phyloP scores from a whole-genome alignment of 306 rosid species.

The Vachellia collinsii region DNA sequence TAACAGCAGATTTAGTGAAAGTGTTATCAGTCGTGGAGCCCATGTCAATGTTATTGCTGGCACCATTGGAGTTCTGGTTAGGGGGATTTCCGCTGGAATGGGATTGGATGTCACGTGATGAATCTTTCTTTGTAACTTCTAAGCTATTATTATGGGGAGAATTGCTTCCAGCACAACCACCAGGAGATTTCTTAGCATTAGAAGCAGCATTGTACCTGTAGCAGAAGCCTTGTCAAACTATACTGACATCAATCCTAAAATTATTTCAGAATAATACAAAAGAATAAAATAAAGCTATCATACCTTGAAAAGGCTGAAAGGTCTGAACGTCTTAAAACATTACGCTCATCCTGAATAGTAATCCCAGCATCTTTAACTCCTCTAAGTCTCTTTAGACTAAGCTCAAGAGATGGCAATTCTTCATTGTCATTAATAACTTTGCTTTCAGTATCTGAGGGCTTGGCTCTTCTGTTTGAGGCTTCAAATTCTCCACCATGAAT shows the following conservation, averaged over 20 bases:
- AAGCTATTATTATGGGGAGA: constrained; percentile 55
- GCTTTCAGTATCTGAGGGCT: constrained; percentile 47
- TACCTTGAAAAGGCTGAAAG: constrained; percentile 90
- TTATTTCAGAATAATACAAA: constrained; percentile 28
- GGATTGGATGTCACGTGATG: constrained; percentile 56
- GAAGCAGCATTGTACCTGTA: constrained; percentile 69
- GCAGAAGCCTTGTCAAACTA: constrained; percentile 13
- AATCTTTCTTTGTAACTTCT: constrained; percentile 59
- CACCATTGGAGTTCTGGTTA: constrained; percentile 64
- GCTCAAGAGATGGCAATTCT: constrained; percentile 69
- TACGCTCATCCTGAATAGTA: constrained; percentile 62
- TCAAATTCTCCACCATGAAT: constrained; percentile 56
- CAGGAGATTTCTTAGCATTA: constrained; percentile 64
- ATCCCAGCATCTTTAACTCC: constrained; percentile 59
- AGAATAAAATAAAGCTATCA: constrained; percentile 26
- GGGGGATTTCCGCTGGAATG: constrained; percentile 70
- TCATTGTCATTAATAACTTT: constrained; percentile 47
- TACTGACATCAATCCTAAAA: constrained; percentile 13
- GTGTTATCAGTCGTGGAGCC: constrained; percentile 72
- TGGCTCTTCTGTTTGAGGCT: constrained; percentile 47
- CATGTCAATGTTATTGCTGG: constrained; percentile 76
- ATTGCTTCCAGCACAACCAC: constrained; percentile 68
- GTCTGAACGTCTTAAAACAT: constrained; percentile 76
- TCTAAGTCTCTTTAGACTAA: constrained; percentile 78
- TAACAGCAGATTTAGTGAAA: constrained; percentile 51